Conservation (phyloP, 352 stramenopile species). For the Phytopythium aichiense region DNA sequence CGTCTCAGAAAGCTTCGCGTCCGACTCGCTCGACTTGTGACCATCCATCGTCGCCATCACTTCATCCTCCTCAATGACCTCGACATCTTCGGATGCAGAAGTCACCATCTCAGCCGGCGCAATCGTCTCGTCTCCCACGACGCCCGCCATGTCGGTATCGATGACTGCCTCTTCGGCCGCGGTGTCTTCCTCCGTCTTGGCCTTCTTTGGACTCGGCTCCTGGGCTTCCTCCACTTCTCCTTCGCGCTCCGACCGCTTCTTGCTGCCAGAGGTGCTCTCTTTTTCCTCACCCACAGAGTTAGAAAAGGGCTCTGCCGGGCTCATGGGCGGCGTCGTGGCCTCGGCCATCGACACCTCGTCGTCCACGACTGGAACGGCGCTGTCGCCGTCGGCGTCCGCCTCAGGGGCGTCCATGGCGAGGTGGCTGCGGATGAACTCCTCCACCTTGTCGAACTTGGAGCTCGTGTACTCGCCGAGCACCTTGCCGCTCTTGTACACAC, state of each 20-base stretch:
- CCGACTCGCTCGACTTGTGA: neutral
- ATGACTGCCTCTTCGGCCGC: neutral
- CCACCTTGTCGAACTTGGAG: conserved; percentile 73
- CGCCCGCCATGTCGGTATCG: neutral
- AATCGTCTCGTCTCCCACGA: neutral
- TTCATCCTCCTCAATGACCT: neutral
- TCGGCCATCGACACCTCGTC: conserved; percentile 7
- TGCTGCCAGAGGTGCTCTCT: conserved; percentile 4
- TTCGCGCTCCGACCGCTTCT: conserved; percentile 33
- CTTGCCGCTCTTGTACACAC: conserved; percentile 62
- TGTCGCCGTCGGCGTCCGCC: neutral
- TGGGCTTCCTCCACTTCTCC: conserved; percentile 19
- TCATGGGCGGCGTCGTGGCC: conserved; percentile 1
- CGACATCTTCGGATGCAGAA: neutral
- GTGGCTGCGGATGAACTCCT: conserved; percentile 23
- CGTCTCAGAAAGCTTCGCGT: neutral
- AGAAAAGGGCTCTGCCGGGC: neutral
- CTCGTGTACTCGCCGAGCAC: conserved; percentile 56
- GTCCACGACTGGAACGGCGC: neutral
- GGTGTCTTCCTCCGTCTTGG: conserved; percentile 17
- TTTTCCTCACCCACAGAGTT: neutral
- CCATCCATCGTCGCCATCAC: neutral
- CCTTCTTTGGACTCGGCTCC: conserved; percentile 18
- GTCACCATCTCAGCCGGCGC: neutral
- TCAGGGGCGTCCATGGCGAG: conserved; percentile 4